phyloP scores from a whole-genome alignment of 2,329 filamentous ascomycete genomes.

The Cladosporium halotolerans region DNA sequence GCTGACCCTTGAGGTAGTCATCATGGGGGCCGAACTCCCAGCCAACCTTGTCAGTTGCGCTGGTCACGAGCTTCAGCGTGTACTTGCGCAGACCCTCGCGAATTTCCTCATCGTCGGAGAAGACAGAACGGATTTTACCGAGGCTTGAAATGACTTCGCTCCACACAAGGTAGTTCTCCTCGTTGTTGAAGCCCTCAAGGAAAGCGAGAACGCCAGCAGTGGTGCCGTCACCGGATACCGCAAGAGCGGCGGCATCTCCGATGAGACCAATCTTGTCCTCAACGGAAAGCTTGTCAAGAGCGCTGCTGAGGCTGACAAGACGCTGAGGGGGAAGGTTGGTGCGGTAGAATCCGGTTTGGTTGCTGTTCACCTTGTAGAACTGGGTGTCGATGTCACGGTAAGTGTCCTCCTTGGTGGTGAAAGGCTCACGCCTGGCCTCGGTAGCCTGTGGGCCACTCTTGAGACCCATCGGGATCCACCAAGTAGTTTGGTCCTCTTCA shows the following conservation, averaged over 20 bases:
- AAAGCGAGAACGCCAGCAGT: conserved; percentile 78
- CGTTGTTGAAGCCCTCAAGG: conserved; percentile 73
- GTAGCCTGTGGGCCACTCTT: conserved; percentile 65
- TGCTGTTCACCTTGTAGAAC: conserved; percentile 92
- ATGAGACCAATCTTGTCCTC: conserved; percentile 92
- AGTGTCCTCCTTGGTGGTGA: conserved; percentile 71
- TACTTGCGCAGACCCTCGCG: conserved; percentile 71
- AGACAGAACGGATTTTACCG: conserved; percentile 73
- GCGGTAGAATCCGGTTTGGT: conserved; percentile 83
- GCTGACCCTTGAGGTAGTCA: conserved; percentile 72
- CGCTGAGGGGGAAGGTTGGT: conserved; percentile 88
- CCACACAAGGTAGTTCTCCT: conserved; percentile 85
- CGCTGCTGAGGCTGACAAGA: conserved; percentile 70
- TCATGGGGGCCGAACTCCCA: conserved; percentile 78
- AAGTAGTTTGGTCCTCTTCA: conserved; percentile 83
- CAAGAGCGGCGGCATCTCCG: conserved; percentile 82
- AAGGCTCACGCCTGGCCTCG: conserved; percentile 57
- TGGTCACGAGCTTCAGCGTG: conserved; percentile 66
- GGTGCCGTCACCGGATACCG: conserved; percentile 76
- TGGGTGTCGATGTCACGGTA: conserved; percentile 66
- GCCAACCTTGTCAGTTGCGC: conserved; percentile 70
- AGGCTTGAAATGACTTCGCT: conserved; percentile 74
- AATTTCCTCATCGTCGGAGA: conserved; percentile 67
- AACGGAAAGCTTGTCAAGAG: conserved; percentile 67
- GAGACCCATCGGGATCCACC: conserved; percentile 91